Percentiles rank a stretch among this genome's conserved stretches.
These are phyloP conservation scores for Cystofilobasidium bisporidii DNA, from an alignment of 768 basidiomycete genomes.

Conservation along the genomic window DNA sequence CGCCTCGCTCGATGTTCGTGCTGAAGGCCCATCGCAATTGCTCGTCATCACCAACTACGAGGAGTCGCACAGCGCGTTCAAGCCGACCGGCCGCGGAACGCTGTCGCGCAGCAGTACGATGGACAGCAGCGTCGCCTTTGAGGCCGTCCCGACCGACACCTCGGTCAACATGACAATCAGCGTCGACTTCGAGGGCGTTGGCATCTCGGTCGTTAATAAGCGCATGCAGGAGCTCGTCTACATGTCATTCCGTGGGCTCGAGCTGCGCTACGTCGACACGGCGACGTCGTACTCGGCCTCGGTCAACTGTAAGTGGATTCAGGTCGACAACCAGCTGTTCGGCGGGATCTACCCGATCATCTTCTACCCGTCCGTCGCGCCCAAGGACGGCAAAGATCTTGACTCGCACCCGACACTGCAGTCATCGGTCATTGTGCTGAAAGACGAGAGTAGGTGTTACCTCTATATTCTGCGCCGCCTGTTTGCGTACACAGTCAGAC, in stretches of 20 bases:
- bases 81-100: constrained; percentile 52
- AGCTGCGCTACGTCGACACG: constrained; percentile 75
- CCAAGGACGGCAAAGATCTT: constrained; percentile 51
- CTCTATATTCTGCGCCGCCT: no score
- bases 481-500: no score
- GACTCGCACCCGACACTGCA: constrained; percentile 83
- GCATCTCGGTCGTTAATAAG: constrained; percentile 81
- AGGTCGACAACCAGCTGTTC: constrained; percentile 95
- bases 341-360: constrained; percentile 92
- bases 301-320: constrained; percentile 71
- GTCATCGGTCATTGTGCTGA: constrained; percentile 75
- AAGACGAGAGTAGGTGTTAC: constrained; percentile 81
- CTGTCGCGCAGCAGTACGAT: constrained; percentile 32
- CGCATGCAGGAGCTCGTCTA: constrained; percentile 83
- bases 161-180: constrained; percentile 56
- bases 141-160: constrained; percentile 64
- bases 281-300: constrained; percentile 67
- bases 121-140: constrained; percentile 67
- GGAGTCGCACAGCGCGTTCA: constrained; percentile 76
- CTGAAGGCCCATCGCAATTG: constrained; percentile 73
- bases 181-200: constrained; percentile 78
- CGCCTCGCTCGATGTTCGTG: constrained; percentile 84
- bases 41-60: constrained; percentile 79
- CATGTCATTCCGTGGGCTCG: constrained; percentile 62
- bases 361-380: constrained; percentile 81